phyloP scores from a whole-genome alignment of 345 rosid genomes.

The Raphanus raphanistrum region DNA sequence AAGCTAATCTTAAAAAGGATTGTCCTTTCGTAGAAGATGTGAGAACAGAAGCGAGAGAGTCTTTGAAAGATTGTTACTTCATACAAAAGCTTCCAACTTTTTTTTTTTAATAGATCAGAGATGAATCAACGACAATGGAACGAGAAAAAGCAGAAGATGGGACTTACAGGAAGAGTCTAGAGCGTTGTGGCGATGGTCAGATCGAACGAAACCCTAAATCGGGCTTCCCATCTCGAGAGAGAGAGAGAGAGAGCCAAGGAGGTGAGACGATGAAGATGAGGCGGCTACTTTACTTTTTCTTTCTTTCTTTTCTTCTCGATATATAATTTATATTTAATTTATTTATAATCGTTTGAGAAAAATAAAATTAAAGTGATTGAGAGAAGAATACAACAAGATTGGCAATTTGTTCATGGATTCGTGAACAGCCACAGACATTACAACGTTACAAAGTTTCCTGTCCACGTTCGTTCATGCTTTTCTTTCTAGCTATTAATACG shows the following conservation, averaged over 20 bases:
- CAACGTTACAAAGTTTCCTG: slow-evolving; percentile 18
- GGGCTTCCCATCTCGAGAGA: background rate
- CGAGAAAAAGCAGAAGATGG: background rate
- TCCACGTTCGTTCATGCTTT: slow-evolving; percentile 14
- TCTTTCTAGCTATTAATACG: background rate
- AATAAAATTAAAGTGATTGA: background rate
- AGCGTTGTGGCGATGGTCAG: background rate
- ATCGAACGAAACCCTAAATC: slow-evolving; percentile 33
- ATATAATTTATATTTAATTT: slow-evolving; percentile 1
- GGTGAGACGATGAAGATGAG: slow-evolving; percentile 34
- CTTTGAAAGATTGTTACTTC: background rate
- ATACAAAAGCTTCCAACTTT: background rate
- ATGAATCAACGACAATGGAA: background rate
- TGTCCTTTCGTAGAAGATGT: background rate
- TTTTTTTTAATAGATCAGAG: background rate
- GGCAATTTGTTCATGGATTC: background rate
- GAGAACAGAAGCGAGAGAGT: background rate
- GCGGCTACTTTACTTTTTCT: slow-evolving; percentile 20
- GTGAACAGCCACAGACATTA: background rate
- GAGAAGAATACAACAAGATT: slow-evolving; percentile 7
- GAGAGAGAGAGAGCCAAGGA: slow-evolving; percentile 21
- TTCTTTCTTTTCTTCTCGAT: background rate
- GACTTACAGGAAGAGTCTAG: slow-evolving; percentile 11
- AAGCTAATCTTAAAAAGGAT: background rate
- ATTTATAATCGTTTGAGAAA: background rate